Evolutionary conservation across 176 grass and related monocot species (phyloP), one percentile per base, ranked within the genome.

Genomic region (Bromus sterilis): DNA sequence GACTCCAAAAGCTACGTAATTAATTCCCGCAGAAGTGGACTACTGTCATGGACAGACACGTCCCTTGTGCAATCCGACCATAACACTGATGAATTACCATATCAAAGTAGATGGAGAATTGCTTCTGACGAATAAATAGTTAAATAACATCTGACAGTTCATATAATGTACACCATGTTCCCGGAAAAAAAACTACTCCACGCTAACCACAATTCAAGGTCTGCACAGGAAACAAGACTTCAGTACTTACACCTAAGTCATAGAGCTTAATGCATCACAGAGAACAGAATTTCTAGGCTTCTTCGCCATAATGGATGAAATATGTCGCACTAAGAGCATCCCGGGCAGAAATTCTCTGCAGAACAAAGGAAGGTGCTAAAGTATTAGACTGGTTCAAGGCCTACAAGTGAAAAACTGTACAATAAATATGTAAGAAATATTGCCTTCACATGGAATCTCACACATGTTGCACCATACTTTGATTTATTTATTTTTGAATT

Each of bases 261-360:
- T 76, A 15, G 66, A 85, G 48, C 40, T 62, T 59, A 61, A 42
- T 71, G 62, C 55, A 8, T 64, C 4, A 9, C 66, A 73, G 25
- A 56, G 23, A 83, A 78, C 74, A 87, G 80, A 49, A 77, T 32
- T 25, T 73, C 56, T 74, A 35, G 7, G 69, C 11, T 72, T 73
- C 18, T 73, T 74, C 39, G 55, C 55, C 55, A 51, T 58, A 81
- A 41, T 77, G 37, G 44, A 80, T 80, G 62, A 94, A 94, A 61
- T 94, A 94, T 57, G 86, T 57, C 7, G 82, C 91, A 68, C 33
- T 66, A 83, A 93, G 88, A 80, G 91, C 88, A 86, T 90, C 91
- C 30, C 86, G 31, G 35, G 91, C 82, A 34, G 91, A 90, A 67
- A 93, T 86, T 74, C 91, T 88, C 91, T 93, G 86, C 74, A 79